Base-by-base conservation (phyloP, 306 rosid genomes). In the Cercis canadensis region DNA sequence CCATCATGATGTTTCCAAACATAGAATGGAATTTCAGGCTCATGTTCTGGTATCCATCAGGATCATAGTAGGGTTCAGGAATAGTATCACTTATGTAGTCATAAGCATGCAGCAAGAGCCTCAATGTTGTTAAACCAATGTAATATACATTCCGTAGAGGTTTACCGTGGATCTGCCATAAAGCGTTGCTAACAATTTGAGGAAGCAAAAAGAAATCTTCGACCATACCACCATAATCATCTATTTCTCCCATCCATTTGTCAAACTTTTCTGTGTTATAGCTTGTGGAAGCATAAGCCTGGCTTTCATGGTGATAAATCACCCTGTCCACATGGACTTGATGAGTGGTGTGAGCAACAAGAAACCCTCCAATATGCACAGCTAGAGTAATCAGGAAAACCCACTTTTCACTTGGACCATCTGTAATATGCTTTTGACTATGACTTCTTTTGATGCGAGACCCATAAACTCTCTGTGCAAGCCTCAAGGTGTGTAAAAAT, bases 301-400 rank as follows among this genome's bases (percentile, higher is more conserved):
- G 14, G 24, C 2, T 53, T 19, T 6, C 34, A 53, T 13, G 34
- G 1, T 8, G n/a, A 19, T 7, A 18, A n/a, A 47, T 14, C 5
- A 15, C 19, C 18, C 9, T 18, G 8, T 18, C 19, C 53, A n/a
- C 0, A 47, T 47, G 17, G 53, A 15, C 6, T 47, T n/a, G 7
- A 5, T n/a, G 53, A 9, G 16, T 53, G 34, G 57, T 0, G 33
- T 19, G 57, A 19, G 57, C 57, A 8, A 19, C 57, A 8, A 53
- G 57, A 53, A 53, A 21, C 57, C 32, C 57, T 18, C 34, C 33
- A 53, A 53, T 11, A 53, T 53, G 57, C 19, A 53, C 33, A 53
- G 33, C 57, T 10, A 53, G 14, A 21, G 34, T 8, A 9, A 53
- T 21, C 32, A 53, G 6, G 57, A 9, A 11, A 18, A 9, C 32